Percentiles rank a stretch among this genome's conserved stretches.
Evolutionary conservation across 306 rosid species (phyloP).

Genomic region (Ziziphus jujuba): DNA sequence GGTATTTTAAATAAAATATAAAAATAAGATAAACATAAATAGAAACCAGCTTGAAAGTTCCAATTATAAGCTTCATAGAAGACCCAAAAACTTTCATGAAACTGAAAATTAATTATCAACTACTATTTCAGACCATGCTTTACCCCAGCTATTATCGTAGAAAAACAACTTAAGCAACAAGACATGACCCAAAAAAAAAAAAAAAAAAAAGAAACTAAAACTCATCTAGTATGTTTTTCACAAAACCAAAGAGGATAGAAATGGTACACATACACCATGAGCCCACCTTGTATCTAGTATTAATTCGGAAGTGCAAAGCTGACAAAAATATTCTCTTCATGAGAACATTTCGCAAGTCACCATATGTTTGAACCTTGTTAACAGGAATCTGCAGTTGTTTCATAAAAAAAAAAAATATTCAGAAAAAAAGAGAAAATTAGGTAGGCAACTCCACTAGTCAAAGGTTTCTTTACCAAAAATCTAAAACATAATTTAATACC

Average conservation of each 20-base stretch:
- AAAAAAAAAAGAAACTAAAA: no score
- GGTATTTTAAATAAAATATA: slow-evolving; percentile 16
- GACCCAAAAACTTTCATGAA: no score
- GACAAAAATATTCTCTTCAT: slow-evolving; percentile 99
- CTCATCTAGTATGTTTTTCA: no score
- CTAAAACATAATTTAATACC: no score
- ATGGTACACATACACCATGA: slow-evolving; percentile 9
- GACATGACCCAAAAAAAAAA: no score
- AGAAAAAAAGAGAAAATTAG: neutral
- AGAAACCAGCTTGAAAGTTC: no score
- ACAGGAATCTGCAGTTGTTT: slow-evolving; percentile 83
- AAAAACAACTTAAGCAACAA: no score
- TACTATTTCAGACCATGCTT: no score
- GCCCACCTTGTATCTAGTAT: slow-evolving; percentile 95
- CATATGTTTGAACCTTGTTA: slow-evolving; percentile 75
- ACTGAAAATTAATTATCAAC: no score
- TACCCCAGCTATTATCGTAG: no score
- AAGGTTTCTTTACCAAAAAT: neutral
- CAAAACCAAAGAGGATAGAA: neutral
- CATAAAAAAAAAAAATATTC: slow-evolving; percentile 15
- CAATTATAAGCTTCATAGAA: no score
- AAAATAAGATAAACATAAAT: neutral
- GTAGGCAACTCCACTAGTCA: neutral
- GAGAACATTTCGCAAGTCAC: slow-evolving; percentile 87
- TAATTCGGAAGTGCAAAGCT: slow-evolving; percentile 95